Base-by-base conservation (phyloP, 2,329 filamentous ascomycete species). In the Microdochium trichocladiopsis region DNA sequence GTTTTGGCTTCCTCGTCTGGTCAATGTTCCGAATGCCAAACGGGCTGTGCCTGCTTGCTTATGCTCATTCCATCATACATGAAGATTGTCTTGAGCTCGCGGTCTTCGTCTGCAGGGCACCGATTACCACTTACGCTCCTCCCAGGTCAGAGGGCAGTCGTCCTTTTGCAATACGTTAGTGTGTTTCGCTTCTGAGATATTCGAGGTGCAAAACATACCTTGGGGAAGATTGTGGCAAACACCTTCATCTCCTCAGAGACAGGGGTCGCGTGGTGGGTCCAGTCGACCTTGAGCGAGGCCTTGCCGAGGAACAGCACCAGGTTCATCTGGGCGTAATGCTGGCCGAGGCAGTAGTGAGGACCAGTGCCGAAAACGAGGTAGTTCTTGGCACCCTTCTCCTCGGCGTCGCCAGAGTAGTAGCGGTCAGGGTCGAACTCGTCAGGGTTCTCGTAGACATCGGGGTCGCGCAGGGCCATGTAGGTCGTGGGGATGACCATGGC, bases 221-320 rank as follows among this genome's bases (percentile, higher is more conserved):
- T 87, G 52, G 94, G 94, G 80, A 99, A 99, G 61, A 99, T 95
- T 25, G 91, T 96, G 41, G 94, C 94, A 73, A 97, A 99, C 60
- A 97, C 93, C 76, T 95, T 93, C 72, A 99, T 97, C 71, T 95
- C 86, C 74, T 99, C 94, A 0, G 90, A 95, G 54, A 77, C 65
- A 0, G 88, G 83, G 11, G 94, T 97, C 18, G 90, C 73, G 67
- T 90, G 84, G 70, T 99, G 94, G 68, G 85, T 81, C 93, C 93
- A 97, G 70, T 97, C 84, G 60, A 97, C 77, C 66, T 85, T 77
- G 69, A 96, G 78, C 58, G 89, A 88, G 9, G 91, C 92, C 79
- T 94, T 96, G 66, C 91, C 92, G 63, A 96, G 80, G 79, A 95
- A 88, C 48, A 90, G 82, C 65, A 89, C 93, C 62, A 99, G 75